Conservation (phyloP, 2,329 filamentous ascomycete genomes). For the Xylaria sp. region DNA sequence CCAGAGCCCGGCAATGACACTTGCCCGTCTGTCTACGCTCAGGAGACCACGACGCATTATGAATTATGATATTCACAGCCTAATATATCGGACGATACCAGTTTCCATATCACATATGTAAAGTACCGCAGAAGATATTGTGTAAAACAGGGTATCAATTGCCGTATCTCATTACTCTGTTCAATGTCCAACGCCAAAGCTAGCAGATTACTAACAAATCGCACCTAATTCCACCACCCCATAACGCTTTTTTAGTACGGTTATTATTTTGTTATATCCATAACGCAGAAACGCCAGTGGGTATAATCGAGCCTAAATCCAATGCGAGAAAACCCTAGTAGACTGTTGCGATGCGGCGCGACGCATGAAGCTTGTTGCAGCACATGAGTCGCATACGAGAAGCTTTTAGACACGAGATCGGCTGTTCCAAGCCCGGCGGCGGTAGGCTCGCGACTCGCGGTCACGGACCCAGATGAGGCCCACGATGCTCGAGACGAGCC, state of each 20-base stretch:
- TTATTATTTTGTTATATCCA: conserved; percentile 5
- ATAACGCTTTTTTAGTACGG: not conserved
- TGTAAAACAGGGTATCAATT: conserved; percentile 34
- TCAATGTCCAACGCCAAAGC: conserved; percentile 13
- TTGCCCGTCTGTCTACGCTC: not conserved
- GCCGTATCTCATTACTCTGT: conserved; percentile 7
- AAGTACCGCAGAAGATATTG: not conserved
- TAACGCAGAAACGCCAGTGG: not conserved
- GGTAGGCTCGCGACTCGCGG: conserved; percentile 50
- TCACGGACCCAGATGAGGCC: conserved; percentile 65
- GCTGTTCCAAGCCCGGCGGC: conserved; percentile 46
- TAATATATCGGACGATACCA: too few relatives aligned
- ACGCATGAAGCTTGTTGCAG: not conserved
- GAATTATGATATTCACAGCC: not conserved
- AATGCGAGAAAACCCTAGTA: not conserved
- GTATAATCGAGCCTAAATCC: not conserved
- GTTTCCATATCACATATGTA: not conserved
- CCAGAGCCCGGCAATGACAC: too few relatives aligned
- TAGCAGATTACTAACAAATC: not conserved
- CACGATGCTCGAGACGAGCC: conserved; percentile 72
- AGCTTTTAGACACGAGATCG: conserved; percentile 45
- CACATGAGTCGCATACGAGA: not conserved
- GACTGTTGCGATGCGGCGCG: not conserved
- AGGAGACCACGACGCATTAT: not conserved
- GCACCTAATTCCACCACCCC: not conserved